Evolutionary conservation across 2,329 filamentous ascomycete species (phyloP), one percentile per base, ranked within the genome.

Genomic region (Orbilia quercus): DNA sequence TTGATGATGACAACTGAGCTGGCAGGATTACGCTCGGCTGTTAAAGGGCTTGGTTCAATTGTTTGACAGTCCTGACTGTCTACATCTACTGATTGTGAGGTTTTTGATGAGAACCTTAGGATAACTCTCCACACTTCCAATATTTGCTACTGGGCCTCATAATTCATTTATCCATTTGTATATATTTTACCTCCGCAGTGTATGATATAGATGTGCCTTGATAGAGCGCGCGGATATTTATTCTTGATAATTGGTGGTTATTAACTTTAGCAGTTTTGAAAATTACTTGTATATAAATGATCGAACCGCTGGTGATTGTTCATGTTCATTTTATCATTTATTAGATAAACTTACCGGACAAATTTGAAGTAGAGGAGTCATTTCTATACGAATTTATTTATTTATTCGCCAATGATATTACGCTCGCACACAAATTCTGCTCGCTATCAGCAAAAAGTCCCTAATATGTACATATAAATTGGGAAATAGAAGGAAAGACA

Each of bases 121-220:
- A 66, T 42, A 60, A 55, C 64, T 71, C 66, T 71, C 66, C 66
- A 53, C 66, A 71, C 66, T 71, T 71, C 25, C 18, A 20, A 16
- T 45, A 31, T 23, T n/a, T 53, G 36, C 53, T 59, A 42, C 20
- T 22, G 38, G 23, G 45, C 22, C 7, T 34, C 18, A 55, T 70
- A 57, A 31, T 62, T 40, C 22, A 22, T 7, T 60, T 44, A n/a
- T 51, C 23, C 40, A 50, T 28, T 20, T 71, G 66, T 71, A 71
- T 31, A 71, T 71, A 71, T 40, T 62, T 57, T 20, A 16, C 25
- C 51, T 45, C 28, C 28, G 14, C 36, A 7, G 25, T 58, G 66
- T 71, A 71, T 44, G 44, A 71, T 66, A 62, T 34, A 20, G 6
- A n/a, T 12, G 18, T 47, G 31, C 44, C 23, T 58, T 40, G 65